Base-by-base conservation (phyloP, 2,329 filamentous ascomycete species). In the Exophiala sp. region DNA sequence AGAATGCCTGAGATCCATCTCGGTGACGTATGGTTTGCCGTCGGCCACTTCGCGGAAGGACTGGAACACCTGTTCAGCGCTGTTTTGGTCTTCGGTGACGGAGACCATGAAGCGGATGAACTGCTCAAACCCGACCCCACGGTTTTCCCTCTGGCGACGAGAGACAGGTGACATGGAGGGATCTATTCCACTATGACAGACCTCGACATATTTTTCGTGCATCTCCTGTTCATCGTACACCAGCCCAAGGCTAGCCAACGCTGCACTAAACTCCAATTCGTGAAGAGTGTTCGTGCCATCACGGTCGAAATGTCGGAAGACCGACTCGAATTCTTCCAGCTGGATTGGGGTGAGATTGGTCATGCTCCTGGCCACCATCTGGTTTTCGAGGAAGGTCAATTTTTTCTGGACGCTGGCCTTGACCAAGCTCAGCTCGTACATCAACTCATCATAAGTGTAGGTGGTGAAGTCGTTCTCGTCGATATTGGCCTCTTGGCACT, bases 381-480 rank as follows among this genome's bases (percentile, higher is more conserved):
- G 93, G 71, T 98, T 98, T 65, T 98, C 91, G 48, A 98, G 75
- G 73, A 98, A 98, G 37, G 86, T 85, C 48, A 97, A 80, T 71
- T 98, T 98, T 75, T 97, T 98, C 58, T 89, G 85, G 22, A 97
- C 91, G 9, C 87, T 93, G 23, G 86, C 85, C 66, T 89, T 90
- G 50, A 97, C 93, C 23, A 98, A 78, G 13, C 88, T 83, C 51
- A 97, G 78, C 70, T 98, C 93, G 70, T 98, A 98, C 53, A 83
- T 82, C 35, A 98, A 78, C 70, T 98, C 93, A 65, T 98, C 93
- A 67, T 97, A 93, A 8, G 91, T 95, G 70, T 97, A 97, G 7
- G 91, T 97, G n/a, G 93, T 98, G 68, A 93, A 97, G 72, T 98
- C 93, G 68, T 98, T 98, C 64, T 98, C 93, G 69, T 98, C 93